Evolutionary conservation across 2,329 filamentous ascomycete genomes (phyloP).

Genomic region (Aspergillus viridinutans): DNA sequence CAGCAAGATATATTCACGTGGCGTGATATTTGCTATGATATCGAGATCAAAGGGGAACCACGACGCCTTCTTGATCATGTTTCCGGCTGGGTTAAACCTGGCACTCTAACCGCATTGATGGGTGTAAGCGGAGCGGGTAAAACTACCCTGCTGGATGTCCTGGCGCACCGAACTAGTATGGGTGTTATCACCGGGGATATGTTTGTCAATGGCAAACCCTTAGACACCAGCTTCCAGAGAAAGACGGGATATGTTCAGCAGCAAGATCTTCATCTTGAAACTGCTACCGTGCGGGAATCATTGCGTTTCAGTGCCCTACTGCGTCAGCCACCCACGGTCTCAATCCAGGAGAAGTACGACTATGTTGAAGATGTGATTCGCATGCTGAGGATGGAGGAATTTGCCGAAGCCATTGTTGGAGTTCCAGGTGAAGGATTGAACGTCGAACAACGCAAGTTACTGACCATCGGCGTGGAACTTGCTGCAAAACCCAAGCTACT

Average conservation of each 20-base stretch:
- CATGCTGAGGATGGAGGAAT: conserved; percentile 81
- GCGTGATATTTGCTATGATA: conserved; percentile 73
- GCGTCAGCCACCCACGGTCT: conserved; percentile 69
- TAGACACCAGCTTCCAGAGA: conserved; percentile 49
- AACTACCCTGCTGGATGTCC: conserved; percentile 78
- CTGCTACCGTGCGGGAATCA: conserved; percentile 80
- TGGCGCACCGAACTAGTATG: conserved; percentile 79
- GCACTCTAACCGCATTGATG: conserved; percentile 84
- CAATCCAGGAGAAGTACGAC: conserved; percentile 68
- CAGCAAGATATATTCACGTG: conserved; percentile 77
- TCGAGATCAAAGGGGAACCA: conserved; percentile 68
- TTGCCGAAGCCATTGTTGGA: conserved; percentile 83
- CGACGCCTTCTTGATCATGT: conserved; percentile 76
- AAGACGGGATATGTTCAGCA: conserved; percentile 63
- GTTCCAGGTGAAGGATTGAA: conserved; percentile 72
- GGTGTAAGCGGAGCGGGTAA: conserved; percentile 86
- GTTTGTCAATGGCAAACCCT: conserved; percentile 66
- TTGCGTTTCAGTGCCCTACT: conserved; percentile 79
- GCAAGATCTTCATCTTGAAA: conserved; percentile 80
- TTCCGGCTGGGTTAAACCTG: conserved; percentile 89
- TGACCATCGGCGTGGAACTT: conserved; percentile 90
- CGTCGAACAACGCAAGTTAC: conserved; percentile 62
- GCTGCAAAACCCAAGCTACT: conserved; percentile 83
- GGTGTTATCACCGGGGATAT: conserved; percentile 84
- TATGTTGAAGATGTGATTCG: conserved; percentile 87